Base-by-base conservation (phyloP, 129 eudicot species). In the Lactuca sativa region DNA sequence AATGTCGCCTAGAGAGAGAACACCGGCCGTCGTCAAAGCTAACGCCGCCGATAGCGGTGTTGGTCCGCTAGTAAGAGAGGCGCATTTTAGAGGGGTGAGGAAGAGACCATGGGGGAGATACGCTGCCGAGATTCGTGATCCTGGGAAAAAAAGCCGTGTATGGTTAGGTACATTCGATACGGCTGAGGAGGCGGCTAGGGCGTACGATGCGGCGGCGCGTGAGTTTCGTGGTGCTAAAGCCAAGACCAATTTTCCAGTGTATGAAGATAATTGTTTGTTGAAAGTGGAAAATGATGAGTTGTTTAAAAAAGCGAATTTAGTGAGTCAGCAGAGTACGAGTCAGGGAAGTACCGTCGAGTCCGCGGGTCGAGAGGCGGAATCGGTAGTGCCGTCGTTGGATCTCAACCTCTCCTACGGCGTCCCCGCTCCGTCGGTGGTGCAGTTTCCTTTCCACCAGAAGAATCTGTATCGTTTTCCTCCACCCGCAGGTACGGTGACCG, bases 81-180 rank as follows among this genome's bases (percentile, higher is more conserved):
- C 70, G 13, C 82, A 72, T 75, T 81, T 40, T 31, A 72, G 85
- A 25, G 85, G 85, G 55, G 85, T 76, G 0, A 17, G 85, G 21
- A 81, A 76, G 70, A 16, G 85, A 8, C 85, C 82, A 1, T 81
- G 85, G 82, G 82, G 82, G 1, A 18, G 82, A 7, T 81, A 81
- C 82, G 82, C 78, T 11, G 82, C 82, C 41, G 82, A 78, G 82
- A 78, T 78, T 10, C 78, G 78, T 3, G 82, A 78, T 56, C 82
- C 82, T 25, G 73, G 82, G 0, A 78, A 78, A 64, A 78, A 72
- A 49, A 73, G 74, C 70, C 77, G 78, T 6, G 82, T 78, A 4
- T 78, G 78, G 82, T 12, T 78, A 21, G 82, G 82, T n/a, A 78
- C 82, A 7, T 78, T 78, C 37, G 78, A 78, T 9, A 78, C 82